These are phyloP conservation scores for Entophlyctis luteolus DNA, from an alignment of 192 early-diverging fungal genomes.

Conservation along the genomic window DNA sequence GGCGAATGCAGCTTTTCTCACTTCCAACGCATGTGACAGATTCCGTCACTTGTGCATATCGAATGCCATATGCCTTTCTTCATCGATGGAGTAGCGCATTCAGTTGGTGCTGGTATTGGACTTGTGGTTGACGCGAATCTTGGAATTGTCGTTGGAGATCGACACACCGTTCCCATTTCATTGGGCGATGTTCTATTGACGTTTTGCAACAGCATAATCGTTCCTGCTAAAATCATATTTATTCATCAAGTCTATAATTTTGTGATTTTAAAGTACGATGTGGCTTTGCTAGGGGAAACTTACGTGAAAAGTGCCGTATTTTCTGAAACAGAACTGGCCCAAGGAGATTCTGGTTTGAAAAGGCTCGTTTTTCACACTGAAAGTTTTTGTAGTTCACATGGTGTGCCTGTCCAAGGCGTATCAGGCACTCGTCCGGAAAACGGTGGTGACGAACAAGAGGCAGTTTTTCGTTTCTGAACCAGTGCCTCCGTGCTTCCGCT, in stretches of 20 bases:
- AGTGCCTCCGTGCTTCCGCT: conserved; percentile 36
- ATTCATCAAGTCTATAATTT: conserved; percentile 83
- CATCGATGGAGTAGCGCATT: conserved; percentile 56
- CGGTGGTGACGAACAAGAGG: conserved; percentile 41
- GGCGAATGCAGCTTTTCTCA: too few species aligned
- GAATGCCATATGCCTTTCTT: conserved; percentile 42
- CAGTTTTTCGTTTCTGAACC: conserved; percentile 43
- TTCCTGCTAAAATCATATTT: conserved; percentile 77
- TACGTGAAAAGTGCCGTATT: conserved; percentile 26
- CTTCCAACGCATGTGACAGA: too few species aligned
- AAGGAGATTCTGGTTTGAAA: conserved; percentile 31
- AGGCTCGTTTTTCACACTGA: neutral
- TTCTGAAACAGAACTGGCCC: conserved; percentile 16
- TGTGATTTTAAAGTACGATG: conserved; percentile 77
- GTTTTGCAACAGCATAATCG: conserved; percentile 75
- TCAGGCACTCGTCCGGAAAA: conserved; percentile 39
- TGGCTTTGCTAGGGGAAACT: conserved; percentile 67
- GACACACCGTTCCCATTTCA: conserved; percentile 70
- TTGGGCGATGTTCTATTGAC: conserved; percentile 82
- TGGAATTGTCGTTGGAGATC: conserved; percentile 75
- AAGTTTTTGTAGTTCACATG: conserved; percentile 16
- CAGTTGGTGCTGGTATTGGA: conserved; percentile 47
- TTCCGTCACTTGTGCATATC: too few species aligned
- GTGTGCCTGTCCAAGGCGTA: conserved; percentile 43
- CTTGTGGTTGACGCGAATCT: conserved; percentile 54